Percentiles rank a stretch among this genome's conserved stretches.
Evolutionary conservation across 345 rosid genomes (phyloP).

Genomic region (Euphorbia pulcherrima): DNA sequence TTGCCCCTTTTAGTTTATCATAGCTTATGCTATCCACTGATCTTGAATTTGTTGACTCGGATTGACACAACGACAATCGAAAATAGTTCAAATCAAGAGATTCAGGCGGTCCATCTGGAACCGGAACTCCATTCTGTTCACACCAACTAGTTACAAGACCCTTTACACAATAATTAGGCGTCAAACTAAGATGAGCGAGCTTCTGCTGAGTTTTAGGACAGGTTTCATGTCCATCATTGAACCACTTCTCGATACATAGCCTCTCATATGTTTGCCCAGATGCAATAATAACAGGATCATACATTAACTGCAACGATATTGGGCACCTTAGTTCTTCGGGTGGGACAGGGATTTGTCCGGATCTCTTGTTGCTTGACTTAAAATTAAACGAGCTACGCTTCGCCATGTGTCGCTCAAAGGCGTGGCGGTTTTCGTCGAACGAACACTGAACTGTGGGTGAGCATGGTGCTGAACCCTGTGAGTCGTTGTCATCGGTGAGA

Average conservation of each 20-base stretch:
- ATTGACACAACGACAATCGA: constrained; percentile 72
- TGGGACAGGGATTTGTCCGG: constrained; percentile 68
- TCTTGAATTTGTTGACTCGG: constrained; percentile 59
- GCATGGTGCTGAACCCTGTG: constrained; percentile 82
- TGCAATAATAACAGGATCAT: constrained; percentile 92
- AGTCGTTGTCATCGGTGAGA: constrained; percentile 76
- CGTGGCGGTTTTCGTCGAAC: constrained; percentile 50
- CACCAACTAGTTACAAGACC: constrained; percentile 97
- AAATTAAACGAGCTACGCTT: constrained; percentile 72
- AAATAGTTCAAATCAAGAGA: constrained; percentile 85
- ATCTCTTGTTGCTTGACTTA: constrained; percentile 48
- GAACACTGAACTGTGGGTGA: constrained; percentile 68
- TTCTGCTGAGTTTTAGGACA: constrained; percentile 96
- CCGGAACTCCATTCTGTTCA: constrained; percentile 73
- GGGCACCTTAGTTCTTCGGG: constrained; percentile 99
- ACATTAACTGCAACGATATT: constrained; percentile 92
- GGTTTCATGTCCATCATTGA: constrained; percentile 78
- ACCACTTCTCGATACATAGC: constrained; percentile 95
- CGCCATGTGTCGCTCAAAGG: constrained; percentile 79
- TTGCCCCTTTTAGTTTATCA: constrained; percentile 46
- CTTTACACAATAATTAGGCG: constrained; percentile 98
- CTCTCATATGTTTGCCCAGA: constrained; percentile 98
- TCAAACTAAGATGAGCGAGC: constrained; percentile 72
- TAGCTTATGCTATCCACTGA: constrained; percentile 47
- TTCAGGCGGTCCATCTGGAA: constrained; percentile 74